phyloP scores from a whole-genome alignment of 1,139 yeast species.

The Scheffersomyces parashehatae region DNA sequence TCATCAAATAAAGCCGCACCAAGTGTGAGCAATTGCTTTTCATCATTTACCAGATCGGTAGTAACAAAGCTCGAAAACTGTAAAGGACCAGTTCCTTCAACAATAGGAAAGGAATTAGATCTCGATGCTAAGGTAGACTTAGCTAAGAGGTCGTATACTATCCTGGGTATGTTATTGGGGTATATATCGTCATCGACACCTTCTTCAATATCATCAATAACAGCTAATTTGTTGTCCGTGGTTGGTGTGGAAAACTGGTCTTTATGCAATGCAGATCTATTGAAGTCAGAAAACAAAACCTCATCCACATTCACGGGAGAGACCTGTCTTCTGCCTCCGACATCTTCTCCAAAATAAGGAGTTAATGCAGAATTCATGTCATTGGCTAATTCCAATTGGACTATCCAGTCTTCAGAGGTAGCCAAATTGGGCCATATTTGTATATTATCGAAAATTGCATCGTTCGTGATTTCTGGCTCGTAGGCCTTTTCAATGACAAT shows the following conservation, averaged over 20 bases:
- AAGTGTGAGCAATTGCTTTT: conserved; percentile 39
- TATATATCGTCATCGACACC: conserved; percentile 19
- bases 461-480: conserved; percentile 57
- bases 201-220: conserved; percentile 11
- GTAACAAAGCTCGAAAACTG: conserved; percentile 25
- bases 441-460: conserved; percentile 31
- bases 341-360: conserved; percentile 21
- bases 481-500: conserved; percentile 63
- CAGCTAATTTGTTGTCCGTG: conserved; percentile 19
- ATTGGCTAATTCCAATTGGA: conserved; percentile 60
- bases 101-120: conserved; percentile 27
- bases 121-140: conserved; percentile 22
- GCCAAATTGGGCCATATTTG: conserved; percentile 42
- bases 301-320: conserved; percentile 44
- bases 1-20: conserved; percentile 61
- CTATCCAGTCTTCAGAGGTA: conserved; percentile 61
- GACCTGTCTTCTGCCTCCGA: conserved; percentile 21
- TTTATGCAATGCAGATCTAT: conserved; percentile 23
- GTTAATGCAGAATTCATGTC: conserved; percentile 52
- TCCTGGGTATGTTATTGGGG: conserved; percentile 19
- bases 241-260: conserved; percentile 26
- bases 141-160: conserved; percentile 21
- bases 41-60: conserved; percentile 10
- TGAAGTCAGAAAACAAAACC: conserved; percentile 54
- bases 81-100: conserved; percentile 19